A percentile compares a stretch with the other conserved stretches of the same genome.
These are phyloP conservation scores for Phlebiopsis flavidoalba DNA, from an alignment of 768 basidiomycete species.

Conservation along the genomic window DNA sequence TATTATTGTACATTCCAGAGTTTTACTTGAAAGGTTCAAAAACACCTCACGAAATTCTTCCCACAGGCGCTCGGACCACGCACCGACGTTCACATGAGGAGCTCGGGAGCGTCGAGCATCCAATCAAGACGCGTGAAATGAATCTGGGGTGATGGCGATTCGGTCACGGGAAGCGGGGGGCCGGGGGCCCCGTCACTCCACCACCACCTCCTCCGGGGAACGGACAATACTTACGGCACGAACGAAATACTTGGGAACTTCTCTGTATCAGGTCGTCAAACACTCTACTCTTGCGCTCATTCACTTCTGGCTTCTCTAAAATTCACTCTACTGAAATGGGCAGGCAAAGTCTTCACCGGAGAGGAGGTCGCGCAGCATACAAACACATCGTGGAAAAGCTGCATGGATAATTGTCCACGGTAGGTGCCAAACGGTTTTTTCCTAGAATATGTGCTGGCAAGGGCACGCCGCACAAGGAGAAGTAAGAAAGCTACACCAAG, in stretches of 20 bases:
- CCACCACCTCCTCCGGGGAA: neutral
- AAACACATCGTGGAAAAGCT: slow-evolving; percentile 47
- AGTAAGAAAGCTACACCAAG: neutral
- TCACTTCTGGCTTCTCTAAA: neutral
- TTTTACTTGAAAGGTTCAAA: too few species aligned
- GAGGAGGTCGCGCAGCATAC: slow-evolving; percentile 52
- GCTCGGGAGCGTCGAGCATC: neutral
- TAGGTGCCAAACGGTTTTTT: neutral
- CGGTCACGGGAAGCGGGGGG: neutral
- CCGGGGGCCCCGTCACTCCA: slow-evolving; percentile 1
- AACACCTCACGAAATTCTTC: too few species aligned
- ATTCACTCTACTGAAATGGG: neutral
- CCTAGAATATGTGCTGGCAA: neutral
- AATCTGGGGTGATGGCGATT: slow-evolving; percentile 1
- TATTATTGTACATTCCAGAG: too few species aligned
- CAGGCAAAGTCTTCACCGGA: slow-evolving; percentile 13
- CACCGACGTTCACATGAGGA: neutral
- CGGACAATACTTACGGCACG: slow-evolving; percentile 2
- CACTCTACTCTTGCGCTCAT: neutral
- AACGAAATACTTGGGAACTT: neutral
- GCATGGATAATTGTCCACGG: slow-evolving; percentile 88
- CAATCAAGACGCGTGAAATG: neutral
- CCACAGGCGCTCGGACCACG: too few species aligned
- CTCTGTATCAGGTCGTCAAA: neutral
- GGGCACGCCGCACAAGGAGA: neutral